Conservation (phyloP, 345 rosid species). For the Eucalyptus pauciflora region DNA sequence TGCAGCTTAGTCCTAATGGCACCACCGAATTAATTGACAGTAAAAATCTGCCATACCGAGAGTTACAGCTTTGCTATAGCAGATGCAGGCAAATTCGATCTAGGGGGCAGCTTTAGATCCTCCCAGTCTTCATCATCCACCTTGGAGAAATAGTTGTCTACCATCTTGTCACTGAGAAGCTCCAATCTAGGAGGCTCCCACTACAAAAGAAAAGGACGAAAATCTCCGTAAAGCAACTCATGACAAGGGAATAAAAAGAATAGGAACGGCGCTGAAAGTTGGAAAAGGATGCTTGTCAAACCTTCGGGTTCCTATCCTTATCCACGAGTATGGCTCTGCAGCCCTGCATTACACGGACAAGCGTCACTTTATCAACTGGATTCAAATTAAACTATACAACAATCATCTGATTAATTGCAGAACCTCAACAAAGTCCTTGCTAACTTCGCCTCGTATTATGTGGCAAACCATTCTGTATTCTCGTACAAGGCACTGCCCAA, state of each 20-base stretch:
- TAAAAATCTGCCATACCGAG: neutral
- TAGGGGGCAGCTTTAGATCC: constrained; percentile 54
- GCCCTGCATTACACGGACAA: constrained; percentile 38
- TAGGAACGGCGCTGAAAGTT: neutral
- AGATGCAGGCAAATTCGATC: constrained; percentile 40
- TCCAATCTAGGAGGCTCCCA: constrained; percentile 73
- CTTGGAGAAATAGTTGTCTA: constrained; percentile 50
- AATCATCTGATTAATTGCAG: neutral
- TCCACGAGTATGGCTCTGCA: constrained; percentile 84
- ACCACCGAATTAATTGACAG: neutral
- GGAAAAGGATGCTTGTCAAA: constrained; percentile 2
- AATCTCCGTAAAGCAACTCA: neutral
- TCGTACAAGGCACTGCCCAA: constrained; percentile 70
- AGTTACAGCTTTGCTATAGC: constrained; percentile 55
- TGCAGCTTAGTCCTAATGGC: neutral
- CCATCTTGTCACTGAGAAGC: constrained; percentile 36
- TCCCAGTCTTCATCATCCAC: constrained; percentile 48
- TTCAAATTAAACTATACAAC: neutral
- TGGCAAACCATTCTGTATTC: constrained; percentile 88
- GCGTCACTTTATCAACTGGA: neutral
- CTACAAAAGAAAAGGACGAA: constrained; percentile 7
- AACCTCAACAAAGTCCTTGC: constrained; percentile 91
- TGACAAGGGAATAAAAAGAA: neutral
- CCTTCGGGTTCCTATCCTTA: constrained; percentile 84
- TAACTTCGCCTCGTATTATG: constrained; percentile 62